Evolutionary conservation across 2,329 filamentous ascomycete genomes (phyloP).

Genomic region (Hypomyces perniciosus): DNA sequence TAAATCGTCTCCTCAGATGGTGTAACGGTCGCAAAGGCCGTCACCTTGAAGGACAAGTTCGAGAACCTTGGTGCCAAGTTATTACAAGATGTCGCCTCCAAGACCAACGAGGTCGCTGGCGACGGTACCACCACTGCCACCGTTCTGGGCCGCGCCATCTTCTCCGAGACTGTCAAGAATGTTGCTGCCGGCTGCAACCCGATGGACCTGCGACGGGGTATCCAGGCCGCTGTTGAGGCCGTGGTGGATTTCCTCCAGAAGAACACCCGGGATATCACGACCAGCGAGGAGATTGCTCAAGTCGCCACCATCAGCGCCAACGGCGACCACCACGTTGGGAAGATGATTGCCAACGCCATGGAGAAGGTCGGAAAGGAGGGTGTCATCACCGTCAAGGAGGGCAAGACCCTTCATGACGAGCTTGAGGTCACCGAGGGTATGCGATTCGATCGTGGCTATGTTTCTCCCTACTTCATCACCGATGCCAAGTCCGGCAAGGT

Average conservation of each 20-base stretch:
- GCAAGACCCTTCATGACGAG: constrained; percentile 96
- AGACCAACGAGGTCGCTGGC: constrained; percentile 98
- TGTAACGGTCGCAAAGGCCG: constrained; percentile 84
- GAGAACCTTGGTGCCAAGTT: constrained; percentile 97
- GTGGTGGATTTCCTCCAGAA: constrained; percentile 90
- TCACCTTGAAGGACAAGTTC: constrained; percentile 96
- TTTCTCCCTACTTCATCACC: constrained; percentile 99
- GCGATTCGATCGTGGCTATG: constrained; percentile 98
- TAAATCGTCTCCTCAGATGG: constrained; percentile 52
- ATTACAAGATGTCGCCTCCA: constrained; percentile 95
- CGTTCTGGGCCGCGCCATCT: constrained; percentile 94
- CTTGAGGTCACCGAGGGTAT: constrained; percentile 99
- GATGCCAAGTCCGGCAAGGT: constrained; percentile 98
- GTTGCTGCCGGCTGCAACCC: constrained; percentile 99
- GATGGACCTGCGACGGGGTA: constrained; percentile 96
- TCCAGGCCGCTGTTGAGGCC: constrained; percentile 90
- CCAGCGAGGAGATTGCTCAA: constrained; percentile 93
- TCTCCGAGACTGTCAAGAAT: constrained; percentile 99
- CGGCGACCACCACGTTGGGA: constrained; percentile 89
- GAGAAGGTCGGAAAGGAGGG: constrained; percentile 99
- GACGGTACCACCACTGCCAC: constrained; percentile 98
- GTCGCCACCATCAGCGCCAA: constrained; percentile 98
- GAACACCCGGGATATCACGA: constrained; percentile 98
- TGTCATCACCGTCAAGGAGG: constrained; percentile 99
- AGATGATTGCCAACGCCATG: constrained; percentile 96